Conservation (phyloP, 2,329 filamentous ascomycete species). For the Aspergillus chevalieri region DNA sequence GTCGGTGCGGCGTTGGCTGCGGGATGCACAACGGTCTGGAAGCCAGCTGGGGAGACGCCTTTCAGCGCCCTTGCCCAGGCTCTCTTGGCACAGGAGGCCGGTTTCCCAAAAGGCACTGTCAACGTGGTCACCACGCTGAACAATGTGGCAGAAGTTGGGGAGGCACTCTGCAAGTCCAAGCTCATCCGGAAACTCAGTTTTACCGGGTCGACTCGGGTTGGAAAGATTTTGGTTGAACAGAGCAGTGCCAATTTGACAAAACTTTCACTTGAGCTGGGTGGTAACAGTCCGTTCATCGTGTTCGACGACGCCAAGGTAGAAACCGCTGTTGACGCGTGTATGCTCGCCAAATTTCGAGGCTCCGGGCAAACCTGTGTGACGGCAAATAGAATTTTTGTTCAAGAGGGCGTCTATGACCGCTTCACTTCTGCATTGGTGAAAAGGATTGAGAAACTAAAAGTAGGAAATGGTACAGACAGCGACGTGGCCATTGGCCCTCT, state of each 20-base stretch:
- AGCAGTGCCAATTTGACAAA: conserved; percentile 52
- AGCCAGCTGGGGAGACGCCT: conserved; percentile 29
- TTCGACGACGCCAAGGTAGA: conserved; percentile 57
- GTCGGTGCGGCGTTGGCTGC: conserved; percentile 31
- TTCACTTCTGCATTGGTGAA: conserved; percentile 2
- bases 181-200: conserved; percentile 7
- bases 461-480: conserved; percentile 3
- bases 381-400: conserved; percentile 8
- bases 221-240: conserved; percentile 4
- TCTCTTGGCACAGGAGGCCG: conserved; percentile 6
- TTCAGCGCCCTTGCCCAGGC: conserved; percentile 25
- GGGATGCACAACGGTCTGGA: conserved; percentile 33
- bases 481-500: conserved; percentile 6
- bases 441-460: conserved; percentile 1
- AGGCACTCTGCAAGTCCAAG: conserved; percentile 2
- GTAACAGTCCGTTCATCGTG: conserved; percentile 56
- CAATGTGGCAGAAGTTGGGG: conserved; percentile 4
- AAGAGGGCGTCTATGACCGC: conserved; percentile 4
- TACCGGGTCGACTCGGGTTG: conserved; percentile 9
- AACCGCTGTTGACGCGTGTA: conserved; percentile 11
- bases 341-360: conserved; percentile 5
- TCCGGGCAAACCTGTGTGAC: conserved; percentile 11
- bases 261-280: conserved; percentile 54
- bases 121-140: conserved; percentile 5
- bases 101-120: background rate